Base-by-base conservation (phyloP, 768 basidiomycete species). In the Hygrophorus russula region DNA sequence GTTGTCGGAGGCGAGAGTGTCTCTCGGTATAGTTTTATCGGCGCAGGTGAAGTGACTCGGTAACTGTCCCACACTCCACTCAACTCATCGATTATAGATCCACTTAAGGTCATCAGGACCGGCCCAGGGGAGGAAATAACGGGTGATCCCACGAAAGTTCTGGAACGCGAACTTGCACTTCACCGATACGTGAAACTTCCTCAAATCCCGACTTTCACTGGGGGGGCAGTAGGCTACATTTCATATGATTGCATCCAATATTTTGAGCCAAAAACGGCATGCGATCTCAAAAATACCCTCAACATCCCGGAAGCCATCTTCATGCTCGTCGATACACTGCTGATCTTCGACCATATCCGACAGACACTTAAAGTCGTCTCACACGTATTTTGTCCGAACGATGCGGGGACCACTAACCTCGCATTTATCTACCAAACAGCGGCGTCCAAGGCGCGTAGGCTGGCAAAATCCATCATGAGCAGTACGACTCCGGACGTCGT, bases 211-310 rank as follows among this genome's bases (percentile, higher is more conserved):
- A 93, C 93, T 0, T 96, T 98, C 59, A 94, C 92, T 36, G 96
- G 96, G 36, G 96, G 96, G 36, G 94, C 93, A 1, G 89, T 98
- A 56, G 96, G 96, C 42, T 98, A 96, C 59, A 90, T 99, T 47
- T 78, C 90, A 10, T 99, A 92, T 65, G 96, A 99, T 59, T 91
- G 90, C 60, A 80, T 99, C 45, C 89, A 86, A 45, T 80, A 97
- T 61, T 99, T 99, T 55, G 96, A 99, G 60, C 92, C 96, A 41
- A 90, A 85, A 66, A 92, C 91, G 5, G 78, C 78, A 39, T 70
- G 80, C 30, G 69, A 76, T 13, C 71, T 91, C 18, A 64, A 65
- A n/a, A 90, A 97, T 58, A 68, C 79, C 7, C 68, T 96, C 36
- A 70, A 72, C n/a, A 85, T 98, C 46, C 96, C 96, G 2, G 96